Evolutionary conservation across 2,329 filamentous ascomycete species (phyloP).

Genomic region (Gnomoniopsis sp.): DNA sequence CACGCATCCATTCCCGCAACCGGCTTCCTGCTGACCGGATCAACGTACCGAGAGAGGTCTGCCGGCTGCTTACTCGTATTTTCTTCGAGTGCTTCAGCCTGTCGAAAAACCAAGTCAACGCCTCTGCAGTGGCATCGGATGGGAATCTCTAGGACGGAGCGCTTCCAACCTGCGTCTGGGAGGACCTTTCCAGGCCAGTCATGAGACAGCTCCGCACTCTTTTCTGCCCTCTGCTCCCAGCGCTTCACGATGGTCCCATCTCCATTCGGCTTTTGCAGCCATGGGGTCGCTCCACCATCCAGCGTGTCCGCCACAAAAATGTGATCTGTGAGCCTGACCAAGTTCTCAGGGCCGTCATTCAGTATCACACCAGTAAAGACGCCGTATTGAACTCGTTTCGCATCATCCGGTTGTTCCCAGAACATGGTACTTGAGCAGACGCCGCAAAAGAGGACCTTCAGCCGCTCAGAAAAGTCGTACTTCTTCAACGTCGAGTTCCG

Average conservation of each 20-base stretch:
- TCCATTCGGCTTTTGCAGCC: conserved; percentile 36
- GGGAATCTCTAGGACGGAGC: conserved; percentile 25
- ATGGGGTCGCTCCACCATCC: conserved; percentile 49
- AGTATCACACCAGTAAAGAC: conserved; percentile 37
- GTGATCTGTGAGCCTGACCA: conserved; percentile 34
- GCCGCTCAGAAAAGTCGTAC: conserved; percentile 34
- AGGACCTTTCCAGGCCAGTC: conserved; percentile 23
- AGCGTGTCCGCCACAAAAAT: conserved; percentile 47
- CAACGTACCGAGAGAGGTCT: conserved; percentile 39
- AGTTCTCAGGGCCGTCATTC: conserved; percentile 25
- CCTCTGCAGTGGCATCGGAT: conserved; percentile 45
- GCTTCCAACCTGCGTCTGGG: conserved; percentile 18
- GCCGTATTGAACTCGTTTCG: conserved; percentile 21
- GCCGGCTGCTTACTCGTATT: conserved; percentile 25
- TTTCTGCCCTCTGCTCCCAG: conserved; percentile 24
- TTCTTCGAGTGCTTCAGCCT: conserved; percentile 25
- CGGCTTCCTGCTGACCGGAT: conserved; percentile 38
- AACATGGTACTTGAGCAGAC: conserved; percentile 43
- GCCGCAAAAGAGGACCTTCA: conserved; percentile 38
- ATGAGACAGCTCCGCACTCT: conserved; percentile 26
- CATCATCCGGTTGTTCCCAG: conserved; percentile 25
- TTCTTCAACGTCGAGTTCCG: conserved; percentile 27
- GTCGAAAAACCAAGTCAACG: conserved; percentile 37
- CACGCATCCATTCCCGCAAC: conserved; percentile 41
- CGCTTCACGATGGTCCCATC: conserved; percentile 24